Evolutionary conservation across 2,329 filamentous ascomycete species (phyloP).

Genomic region (Apiospora rasikravindrae): DNA sequence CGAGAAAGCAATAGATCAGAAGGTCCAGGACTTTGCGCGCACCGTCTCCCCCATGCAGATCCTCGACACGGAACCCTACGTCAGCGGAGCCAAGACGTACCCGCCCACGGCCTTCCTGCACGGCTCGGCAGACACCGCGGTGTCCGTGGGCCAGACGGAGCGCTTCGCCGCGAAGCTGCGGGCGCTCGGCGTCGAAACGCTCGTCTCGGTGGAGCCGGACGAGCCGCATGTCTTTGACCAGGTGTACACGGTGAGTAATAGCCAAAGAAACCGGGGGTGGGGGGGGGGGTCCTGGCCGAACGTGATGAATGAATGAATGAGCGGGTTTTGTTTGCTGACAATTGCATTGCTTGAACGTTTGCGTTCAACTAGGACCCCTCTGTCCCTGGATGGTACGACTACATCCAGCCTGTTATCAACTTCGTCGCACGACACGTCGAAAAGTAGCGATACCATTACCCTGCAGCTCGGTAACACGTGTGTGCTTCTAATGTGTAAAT

Average conservation of each 20-base stretch:
- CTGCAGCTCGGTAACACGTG: neutral
- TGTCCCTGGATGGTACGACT: slow-evolving; percentile 14
- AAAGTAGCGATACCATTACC: slow-evolving; percentile 4
- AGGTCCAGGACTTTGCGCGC: neutral
- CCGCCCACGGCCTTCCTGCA: slow-evolving; percentile 15
- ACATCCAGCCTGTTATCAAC: slow-evolving; percentile 16
- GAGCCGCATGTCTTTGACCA: slow-evolving; percentile 14
- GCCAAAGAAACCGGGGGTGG: neutral
- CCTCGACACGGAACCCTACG: slow-evolving; percentile 4
- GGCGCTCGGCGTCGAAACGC: slow-evolving; percentile 9
- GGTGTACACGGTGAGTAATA: slow-evolving; percentile 13
- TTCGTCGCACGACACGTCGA: slow-evolving; percentile 16
- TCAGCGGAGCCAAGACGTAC: neutral
- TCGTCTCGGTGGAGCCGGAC: slow-evolving; percentile 14
- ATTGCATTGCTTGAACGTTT: neutral
- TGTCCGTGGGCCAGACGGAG: neutral
- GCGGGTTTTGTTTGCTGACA: neutral
- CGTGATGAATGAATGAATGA: neutral
- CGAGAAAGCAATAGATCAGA: neutral
- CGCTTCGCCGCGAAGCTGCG: slow-evolving; percentile 6
- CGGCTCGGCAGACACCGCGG: slow-evolving; percentile 1
- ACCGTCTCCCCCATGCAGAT: slow-evolving; percentile 19
- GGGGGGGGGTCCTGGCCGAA: neutral
- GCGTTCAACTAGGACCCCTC: neutral
- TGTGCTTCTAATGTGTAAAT: neutral